Base-by-base conservation (phyloP, 164 flowering plant species). In the Magnolia changhungtana region DNA sequence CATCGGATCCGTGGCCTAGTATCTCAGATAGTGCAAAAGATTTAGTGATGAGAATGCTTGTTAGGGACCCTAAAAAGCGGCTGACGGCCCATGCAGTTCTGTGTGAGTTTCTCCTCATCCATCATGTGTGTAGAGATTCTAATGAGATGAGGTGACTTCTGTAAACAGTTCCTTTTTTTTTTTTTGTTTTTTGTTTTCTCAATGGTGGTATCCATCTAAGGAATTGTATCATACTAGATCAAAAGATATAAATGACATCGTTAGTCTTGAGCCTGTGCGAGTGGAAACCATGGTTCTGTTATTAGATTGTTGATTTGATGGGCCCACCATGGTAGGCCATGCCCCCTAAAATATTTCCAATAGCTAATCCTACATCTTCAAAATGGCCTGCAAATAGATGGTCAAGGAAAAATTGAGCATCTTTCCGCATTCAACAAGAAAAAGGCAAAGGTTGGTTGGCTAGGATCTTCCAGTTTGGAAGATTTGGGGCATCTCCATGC, bases 11-110 rank as follows among this genome's bases (percentile, higher is more conserved):
- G 21, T 94, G 98, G 98, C 95, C 95, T 72, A 83, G 76, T 21
- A 87, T 92, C 72, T 94, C 98, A 18, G 86, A 85, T 19, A 80
- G 89, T 81, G 98, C 98, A 55, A 91, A 92, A 83, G 98, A 94
- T 85, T 80, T 94, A 55, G 86, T 94, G 29, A 86, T 73, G 79
- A 84, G 77, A 80, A 92, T 94, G 93, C 94, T 94, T 75, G 80
- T 82, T 2, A 86, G 94, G 79, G 85, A 94, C 72, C 93, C 92
- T 21, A 89, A 72, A 79, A 88, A 72, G 86, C 82, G 98, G 74
- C 31, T 92, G 72, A 88, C 92, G 24, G 98, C 93, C 67, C 91
- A 91, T 84, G 87, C 91, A 89, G 96, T 91, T 81, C 84, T 94
- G 0, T 86, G 97, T 94, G 77, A 90, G 94, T 89, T 73, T 59